Percentiles rank a stretch among this genome's conserved stretches.
These are phyloP conservation scores for Saitozyma sp. DNA, from an alignment of 768 basidiomycete species.

Conservation along the genomic window DNA sequence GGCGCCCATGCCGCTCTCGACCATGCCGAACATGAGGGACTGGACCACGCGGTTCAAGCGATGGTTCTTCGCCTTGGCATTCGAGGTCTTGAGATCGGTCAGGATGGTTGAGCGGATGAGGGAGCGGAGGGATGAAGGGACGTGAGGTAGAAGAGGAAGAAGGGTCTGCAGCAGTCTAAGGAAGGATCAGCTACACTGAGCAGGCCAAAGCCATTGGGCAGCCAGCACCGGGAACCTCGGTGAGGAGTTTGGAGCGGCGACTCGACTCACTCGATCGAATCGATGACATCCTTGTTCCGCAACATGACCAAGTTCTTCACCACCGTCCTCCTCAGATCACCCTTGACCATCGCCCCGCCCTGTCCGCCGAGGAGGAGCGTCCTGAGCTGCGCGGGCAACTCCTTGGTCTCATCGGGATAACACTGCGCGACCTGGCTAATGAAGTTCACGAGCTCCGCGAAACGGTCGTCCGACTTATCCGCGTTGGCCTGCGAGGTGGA, in stretches of 20 bases:
- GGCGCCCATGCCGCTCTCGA: slow-evolving; percentile 83
- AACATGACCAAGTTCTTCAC: slow-evolving; percentile 91
- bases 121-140: slow-evolving; percentile 77
- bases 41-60: slow-evolving; percentile 95
- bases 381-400: slow-evolving; percentile 79
- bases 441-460: slow-evolving; percentile 84
- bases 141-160: slow-evolving; percentile 94
- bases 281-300: slow-evolving; percentile 86
- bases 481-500: slow-evolving; percentile 26
- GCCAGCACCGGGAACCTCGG: background rate
- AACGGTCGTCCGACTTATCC: slow-evolving; percentile 74
- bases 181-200: background rate
- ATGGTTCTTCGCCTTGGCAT: slow-evolving; percentile 83
- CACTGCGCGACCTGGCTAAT: slow-evolving; percentile 92
- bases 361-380: slow-evolving; percentile 66
- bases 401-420: slow-evolving; percentile 85
- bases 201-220: too few relatives aligned
- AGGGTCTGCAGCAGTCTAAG: slow-evolving; percentile 78
- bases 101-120: slow-evolving; percentile 94
- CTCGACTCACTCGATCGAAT: slow-evolving; percentile 78
- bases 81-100: slow-evolving; percentile 87
- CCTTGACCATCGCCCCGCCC: slow-evolving; percentile 32
- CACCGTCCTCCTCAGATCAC: slow-evolving; percentile 69
- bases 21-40: slow-evolving; percentile 92
- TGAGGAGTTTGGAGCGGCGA: background rate